Conservation (phyloP, 305 asterid genomes). For the Nicotiana rustica region DNA sequence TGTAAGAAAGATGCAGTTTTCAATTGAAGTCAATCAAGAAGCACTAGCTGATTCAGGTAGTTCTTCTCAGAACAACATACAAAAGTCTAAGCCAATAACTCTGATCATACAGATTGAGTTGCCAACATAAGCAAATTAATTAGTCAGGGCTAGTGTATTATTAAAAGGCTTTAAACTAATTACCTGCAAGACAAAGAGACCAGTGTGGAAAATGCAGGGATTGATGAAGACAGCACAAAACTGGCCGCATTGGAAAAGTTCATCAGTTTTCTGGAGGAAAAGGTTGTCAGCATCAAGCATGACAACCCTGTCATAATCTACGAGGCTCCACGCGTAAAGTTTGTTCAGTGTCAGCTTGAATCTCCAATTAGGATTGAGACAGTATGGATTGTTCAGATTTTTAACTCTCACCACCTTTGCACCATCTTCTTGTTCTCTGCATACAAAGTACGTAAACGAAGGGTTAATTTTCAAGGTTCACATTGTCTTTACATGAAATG, state of each 20-base stretch:
- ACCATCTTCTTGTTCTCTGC: constrained; percentile 81
- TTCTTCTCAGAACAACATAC: background rate
- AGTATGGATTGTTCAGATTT: constrained; percentile 76
- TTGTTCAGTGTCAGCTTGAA: constrained; percentile 84
- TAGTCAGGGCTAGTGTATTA: background rate
- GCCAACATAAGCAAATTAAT: background rate
- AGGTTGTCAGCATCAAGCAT: constrained; percentile 99
- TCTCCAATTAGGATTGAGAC: constrained; percentile 59
- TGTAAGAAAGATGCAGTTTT: background rate
- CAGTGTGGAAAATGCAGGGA: constrained; percentile 97
- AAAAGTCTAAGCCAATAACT: background rate
- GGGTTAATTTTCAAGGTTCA: constrained; percentile 29
- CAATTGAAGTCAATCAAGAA: background rate
- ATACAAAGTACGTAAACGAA: background rate
- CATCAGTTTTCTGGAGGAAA: constrained; percentile 77
- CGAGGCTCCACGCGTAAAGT: constrained; percentile 94
- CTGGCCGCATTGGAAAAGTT: constrained; percentile 88
- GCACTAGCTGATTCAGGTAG: background rate
- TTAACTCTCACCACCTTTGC: constrained; percentile 77
- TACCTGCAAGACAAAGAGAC: constrained; percentile 94
- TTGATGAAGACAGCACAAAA: constrained; percentile 94
- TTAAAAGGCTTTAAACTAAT: background rate
- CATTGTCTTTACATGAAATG: background rate
- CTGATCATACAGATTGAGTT: background rate
- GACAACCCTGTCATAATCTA: constrained; percentile 77